phyloP scores from a whole-genome alignment of 495 filamentous ascomycete genomes.

The Penicillium canescens region DNA sequence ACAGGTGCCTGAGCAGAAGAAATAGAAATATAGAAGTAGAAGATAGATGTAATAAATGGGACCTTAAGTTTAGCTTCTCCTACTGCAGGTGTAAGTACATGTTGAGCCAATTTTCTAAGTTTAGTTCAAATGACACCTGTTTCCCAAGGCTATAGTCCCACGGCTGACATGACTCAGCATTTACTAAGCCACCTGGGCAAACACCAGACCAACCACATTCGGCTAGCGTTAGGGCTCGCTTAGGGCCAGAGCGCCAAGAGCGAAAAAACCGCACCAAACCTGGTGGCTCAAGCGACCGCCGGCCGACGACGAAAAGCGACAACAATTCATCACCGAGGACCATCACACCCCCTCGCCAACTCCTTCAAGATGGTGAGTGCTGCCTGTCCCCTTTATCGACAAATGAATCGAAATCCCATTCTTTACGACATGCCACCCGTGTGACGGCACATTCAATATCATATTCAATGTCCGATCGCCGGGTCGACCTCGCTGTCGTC shows the following conservation, averaged over 20 bases:
- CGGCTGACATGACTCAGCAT: neutral
- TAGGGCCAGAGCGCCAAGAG: slow-evolving; percentile 48
- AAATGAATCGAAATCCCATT: slow-evolving; percentile 12
- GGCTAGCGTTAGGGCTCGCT: slow-evolving; percentile 51
- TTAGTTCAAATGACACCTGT: neutral
- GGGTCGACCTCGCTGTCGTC: slow-evolving; percentile 9
- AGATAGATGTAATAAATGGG: neutral
- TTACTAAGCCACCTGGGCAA: neutral
- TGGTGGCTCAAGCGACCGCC: slow-evolving; percentile 32
- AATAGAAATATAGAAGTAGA: slow-evolving; percentile 8
- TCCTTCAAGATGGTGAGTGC: slow-evolving; percentile 58
- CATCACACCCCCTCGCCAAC: slow-evolving; percentile 48
- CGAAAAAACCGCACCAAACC: slow-evolving; percentile 46
- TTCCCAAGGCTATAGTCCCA: neutral
- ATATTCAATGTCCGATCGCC: slow-evolving; percentile 7
- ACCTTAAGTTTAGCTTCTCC: neutral
- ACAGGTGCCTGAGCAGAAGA: slow-evolving; percentile 69
- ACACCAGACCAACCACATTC: slow-evolving; percentile 3
- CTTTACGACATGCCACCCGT: slow-evolving; percentile 6
- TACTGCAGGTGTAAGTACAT: no score
- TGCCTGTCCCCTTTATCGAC: slow-evolving; percentile 17
- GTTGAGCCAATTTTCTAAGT: neutral
- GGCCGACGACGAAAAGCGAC: slow-evolving; percentile 48
- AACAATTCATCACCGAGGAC: slow-evolving; percentile 49
- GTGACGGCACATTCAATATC: neutral